Conservation (phyloP, 1,284 basidiomycete genomes). For the Rugosomyces carneus region DNA sequence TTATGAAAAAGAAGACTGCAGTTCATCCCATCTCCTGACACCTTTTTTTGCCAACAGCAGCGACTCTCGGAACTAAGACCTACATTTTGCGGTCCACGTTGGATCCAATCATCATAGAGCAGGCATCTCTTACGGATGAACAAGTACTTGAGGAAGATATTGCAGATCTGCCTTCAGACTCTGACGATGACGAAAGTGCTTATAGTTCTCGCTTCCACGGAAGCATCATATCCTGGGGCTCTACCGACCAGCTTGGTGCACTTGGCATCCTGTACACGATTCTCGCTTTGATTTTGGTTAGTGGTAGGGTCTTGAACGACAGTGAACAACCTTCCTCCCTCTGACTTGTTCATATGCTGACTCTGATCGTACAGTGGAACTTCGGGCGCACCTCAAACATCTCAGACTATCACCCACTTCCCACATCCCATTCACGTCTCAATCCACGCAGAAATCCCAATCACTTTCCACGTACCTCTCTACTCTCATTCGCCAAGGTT, state of each 20-base stretch:
- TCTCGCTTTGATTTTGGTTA: slow-evolving; percentile 66
- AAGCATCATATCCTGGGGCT: slow-evolving; percentile 64
- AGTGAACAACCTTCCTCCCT: too few relatives aligned
- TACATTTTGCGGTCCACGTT: slow-evolving; percentile 71
- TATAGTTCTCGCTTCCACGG: slow-evolving; percentile 41
- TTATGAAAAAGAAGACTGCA: background rate
- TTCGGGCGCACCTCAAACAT: slow-evolving; percentile 55
- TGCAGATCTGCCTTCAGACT: slow-evolving; percentile 33
- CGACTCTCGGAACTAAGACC: slow-evolving; percentile 55
- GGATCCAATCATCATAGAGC: slow-evolving; percentile 49
- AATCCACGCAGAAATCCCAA: slow-evolving; percentile 41
- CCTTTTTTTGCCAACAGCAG: slow-evolving; percentile 29
- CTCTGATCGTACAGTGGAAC: slow-evolving; percentile 33
- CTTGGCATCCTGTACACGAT: slow-evolving; percentile 66
- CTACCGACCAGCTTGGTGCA: slow-evolving; percentile 53
- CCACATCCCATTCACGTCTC: slow-evolving; percentile 40
- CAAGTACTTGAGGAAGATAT: slow-evolving; percentile 54
- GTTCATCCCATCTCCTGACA: background rate
- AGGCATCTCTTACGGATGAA: slow-evolving; percentile 48
- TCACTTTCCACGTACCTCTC: slow-evolving; percentile 54
- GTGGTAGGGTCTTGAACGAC: slow-evolving; percentile 60
- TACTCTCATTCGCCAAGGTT: slow-evolving; percentile 56
- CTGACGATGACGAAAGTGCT: slow-evolving; percentile 33
- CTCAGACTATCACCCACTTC: slow-evolving; percentile 46
- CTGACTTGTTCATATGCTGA: too few relatives aligned